phyloP scores from a whole-genome alignment of 2,329 filamentous ascomycete species.

The Hypoxylon sp. region DNA sequence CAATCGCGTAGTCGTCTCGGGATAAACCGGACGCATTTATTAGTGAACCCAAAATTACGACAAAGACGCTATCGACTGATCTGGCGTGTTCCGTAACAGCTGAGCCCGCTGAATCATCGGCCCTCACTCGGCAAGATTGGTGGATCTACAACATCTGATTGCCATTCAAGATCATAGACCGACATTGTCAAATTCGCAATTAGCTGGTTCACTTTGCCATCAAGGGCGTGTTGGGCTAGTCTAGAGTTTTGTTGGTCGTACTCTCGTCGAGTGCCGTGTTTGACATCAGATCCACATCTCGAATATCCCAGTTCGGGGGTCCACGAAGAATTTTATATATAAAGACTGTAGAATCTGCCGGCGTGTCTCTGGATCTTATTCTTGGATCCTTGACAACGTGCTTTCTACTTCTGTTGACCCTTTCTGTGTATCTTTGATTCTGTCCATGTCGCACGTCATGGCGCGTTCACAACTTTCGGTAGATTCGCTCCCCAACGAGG shows the following conservation, averaged over 20 bases:
- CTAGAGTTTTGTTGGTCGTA: constrained; percentile 16
- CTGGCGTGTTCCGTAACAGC: constrained; percentile 42
- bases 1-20: constrained; percentile 31
- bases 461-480: constrained; percentile 47
- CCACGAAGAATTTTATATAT: constrained; percentile 33
- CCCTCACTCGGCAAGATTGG: constrained; percentile 34
- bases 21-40: constrained; percentile 33
- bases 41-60: constrained; percentile 11
- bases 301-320: constrained; percentile 15
- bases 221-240: constrained; percentile 6
- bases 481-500: constrained; percentile 56
- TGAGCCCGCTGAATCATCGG: constrained; percentile 40
- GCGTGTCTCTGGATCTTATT: constrained; percentile 11
- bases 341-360: constrained; percentile 26
- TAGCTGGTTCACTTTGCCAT: constrained; percentile 14
- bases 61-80: constrained; percentile 36
- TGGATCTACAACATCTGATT: constrained; percentile 44
- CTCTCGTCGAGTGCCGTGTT: constrained; percentile 18
- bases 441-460: constrained; percentile 51
- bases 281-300: constrained; percentile 36
- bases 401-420: constrained; percentile 34
- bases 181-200: constrained; percentile 32
- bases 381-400: constrained; percentile 42
- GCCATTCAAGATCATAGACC: constrained; percentile 29
- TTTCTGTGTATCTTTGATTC: constrained; percentile 40